Evolutionary conservation across 2,329 filamentous ascomycete genomes (phyloP).

Genomic region (Arthrobotrys entomopaga): DNA sequence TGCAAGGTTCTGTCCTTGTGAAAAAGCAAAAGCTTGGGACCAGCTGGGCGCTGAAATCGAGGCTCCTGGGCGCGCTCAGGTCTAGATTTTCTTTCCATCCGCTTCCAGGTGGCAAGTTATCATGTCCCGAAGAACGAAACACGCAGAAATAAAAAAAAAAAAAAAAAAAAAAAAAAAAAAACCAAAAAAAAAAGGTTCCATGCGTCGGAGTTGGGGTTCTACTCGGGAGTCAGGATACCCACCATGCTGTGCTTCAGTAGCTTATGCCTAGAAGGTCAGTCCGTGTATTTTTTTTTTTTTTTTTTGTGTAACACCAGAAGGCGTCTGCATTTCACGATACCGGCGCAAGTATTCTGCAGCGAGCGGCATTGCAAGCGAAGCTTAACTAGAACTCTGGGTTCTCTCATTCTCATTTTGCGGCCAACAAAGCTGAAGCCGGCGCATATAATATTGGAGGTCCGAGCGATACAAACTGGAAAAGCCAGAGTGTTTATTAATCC

Average conservation of each 20-base stretch:
- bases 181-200: conserved; percentile 26
- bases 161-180: conserved; percentile 15
- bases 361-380: not conserved
- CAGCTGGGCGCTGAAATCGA: no score
- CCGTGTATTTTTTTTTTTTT: conserved; percentile 17
- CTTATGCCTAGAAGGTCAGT: conserved; percentile 1
- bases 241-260: conserved; percentile 12
- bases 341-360: conserved; percentile 31
- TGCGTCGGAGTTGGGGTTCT: conserved; percentile 22
- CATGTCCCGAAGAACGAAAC: not conserved
- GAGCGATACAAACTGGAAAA: not conserved
- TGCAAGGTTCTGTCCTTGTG: conserved; percentile 20
- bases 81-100: conserved; percentile 50
- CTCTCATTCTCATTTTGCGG: not conserved
- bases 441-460: not conserved
- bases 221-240: conserved; percentile 37
- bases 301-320: conserved; percentile 30
- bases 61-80: no score
- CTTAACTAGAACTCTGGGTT: not conserved
- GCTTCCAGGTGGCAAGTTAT: conserved; percentile 48
- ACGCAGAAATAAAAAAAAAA: conserved; percentile 15
- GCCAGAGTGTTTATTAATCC: conserved; percentile 1
- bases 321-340: not conserved
- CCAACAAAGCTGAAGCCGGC: not conserved
- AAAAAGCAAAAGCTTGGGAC: conserved; percentile 40